A percentile compares a stretch with the other conserved stretches of the same genome.
phyloP scores from a whole-genome alignment of 345 rosid species.

The Sonneratia caseolaris region DNA sequence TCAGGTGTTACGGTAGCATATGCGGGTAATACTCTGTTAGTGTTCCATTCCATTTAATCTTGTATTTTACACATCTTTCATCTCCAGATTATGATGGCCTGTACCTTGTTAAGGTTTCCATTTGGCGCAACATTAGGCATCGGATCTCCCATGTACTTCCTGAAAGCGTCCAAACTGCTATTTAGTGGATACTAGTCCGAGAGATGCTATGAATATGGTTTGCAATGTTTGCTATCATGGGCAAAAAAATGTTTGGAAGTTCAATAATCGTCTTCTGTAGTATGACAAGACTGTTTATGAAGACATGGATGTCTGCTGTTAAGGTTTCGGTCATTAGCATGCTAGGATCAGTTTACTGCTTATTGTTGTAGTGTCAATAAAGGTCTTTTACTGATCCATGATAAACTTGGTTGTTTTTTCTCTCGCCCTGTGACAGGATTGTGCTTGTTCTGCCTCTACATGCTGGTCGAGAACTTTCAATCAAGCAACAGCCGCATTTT shows the following conservation, averaged over 20 bases:
- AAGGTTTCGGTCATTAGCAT: not conserved
- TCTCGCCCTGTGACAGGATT: conserved; percentile 37
- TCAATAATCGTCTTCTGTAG: not conserved
- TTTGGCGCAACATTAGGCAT: not conserved
- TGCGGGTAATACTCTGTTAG: conserved; percentile 48
- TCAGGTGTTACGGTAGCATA: conserved; percentile 86
- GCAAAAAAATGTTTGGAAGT: not conserved
- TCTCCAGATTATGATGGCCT: not conserved
- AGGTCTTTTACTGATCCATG: not conserved
- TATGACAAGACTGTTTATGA: not conserved
- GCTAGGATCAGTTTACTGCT: not conserved
- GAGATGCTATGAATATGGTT: not conserved
- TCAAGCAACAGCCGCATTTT: conserved; percentile 28
- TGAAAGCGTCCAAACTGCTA: not conserved
- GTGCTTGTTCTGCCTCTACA: conserved; percentile 72
- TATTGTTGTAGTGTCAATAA: not conserved
- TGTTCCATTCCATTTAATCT: conserved; percentile 2
- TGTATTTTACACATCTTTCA: not conserved
- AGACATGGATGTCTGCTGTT: not conserved
- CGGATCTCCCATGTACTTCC: not conserved
- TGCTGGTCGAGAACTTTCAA: conserved; percentile 48
- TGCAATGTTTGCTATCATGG: not conserved
- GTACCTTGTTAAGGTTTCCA: not conserved
- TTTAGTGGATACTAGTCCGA: not conserved
- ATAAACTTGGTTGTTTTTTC: not conserved